phyloP scores from a whole-genome alignment of 106 monocot species.

The Amphibolis antarctica region DNA sequence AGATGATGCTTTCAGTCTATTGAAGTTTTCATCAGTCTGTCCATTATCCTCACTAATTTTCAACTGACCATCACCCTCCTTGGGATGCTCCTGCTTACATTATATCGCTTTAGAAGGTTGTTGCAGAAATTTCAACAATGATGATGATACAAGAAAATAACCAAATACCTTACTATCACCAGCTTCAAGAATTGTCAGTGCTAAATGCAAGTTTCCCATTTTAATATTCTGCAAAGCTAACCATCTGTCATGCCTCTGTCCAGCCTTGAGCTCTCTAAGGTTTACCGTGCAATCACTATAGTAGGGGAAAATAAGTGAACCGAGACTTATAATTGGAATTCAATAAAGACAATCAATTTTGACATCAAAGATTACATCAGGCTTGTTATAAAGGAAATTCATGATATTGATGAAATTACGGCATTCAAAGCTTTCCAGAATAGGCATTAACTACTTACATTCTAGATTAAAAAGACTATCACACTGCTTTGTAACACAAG shows the following conservation, averaged over 20 bases:
- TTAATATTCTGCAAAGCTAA: conserved; percentile 50
- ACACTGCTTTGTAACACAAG: no score
- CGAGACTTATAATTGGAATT: not conserved
- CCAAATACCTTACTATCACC: conserved; percentile 6
- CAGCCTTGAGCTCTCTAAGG: conserved; percentile 45
- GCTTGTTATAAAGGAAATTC: no score
- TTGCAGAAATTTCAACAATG: not conserved
- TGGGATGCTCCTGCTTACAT: not conserved
- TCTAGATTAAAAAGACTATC: no score
- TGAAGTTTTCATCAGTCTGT: conserved; percentile 2
- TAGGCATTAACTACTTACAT: no score
- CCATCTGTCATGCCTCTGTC: conserved; percentile 86
- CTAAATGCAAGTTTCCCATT: conserved; percentile 67
- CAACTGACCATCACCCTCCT: not conserved
- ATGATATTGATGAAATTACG: no score
- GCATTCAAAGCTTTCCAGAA: no score
- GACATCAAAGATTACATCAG: conserved; percentile 1
- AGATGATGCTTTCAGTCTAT: not conserved
- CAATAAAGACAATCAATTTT: not conserved
- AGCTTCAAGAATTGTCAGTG: conserved; percentile 55
- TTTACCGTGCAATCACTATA: conserved; percentile 46
- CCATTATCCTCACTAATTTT: not conserved
- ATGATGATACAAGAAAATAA: not conserved
- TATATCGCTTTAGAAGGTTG: not conserved
- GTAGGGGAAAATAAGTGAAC: not conserved